Evolutionary conservation across 345 rosid species (phyloP), one percentile per base, ranked within the genome.

Genomic region (Ceriops zippeliana): DNA sequence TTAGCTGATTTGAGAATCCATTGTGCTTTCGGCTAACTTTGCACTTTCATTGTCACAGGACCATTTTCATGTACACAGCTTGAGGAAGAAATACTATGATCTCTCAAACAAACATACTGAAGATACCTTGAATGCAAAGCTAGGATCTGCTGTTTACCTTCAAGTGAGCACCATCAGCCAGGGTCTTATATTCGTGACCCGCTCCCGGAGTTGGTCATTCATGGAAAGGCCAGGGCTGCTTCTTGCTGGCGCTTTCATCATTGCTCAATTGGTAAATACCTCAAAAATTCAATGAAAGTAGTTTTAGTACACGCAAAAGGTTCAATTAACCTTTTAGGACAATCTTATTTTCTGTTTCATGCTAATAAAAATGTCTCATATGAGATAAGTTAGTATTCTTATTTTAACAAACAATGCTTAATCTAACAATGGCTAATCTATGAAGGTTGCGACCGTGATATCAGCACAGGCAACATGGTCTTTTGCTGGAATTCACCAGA

Each of bases 91-190:
- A 5, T 32, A 13, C 26, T 66, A 65, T 21, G 30, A 81, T 57
- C 21, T 72, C 17, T 5, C 79, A n/a, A 74, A 78, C 71, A 28
- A 68, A 34, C 26, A 6, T 38, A 70, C 35, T 26, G 46, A 52
- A 17, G 34, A 64, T 4, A 62, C 46, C 42, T 49, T 86, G 54
- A 78, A 84, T 34, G 81, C 62, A 54, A 80, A 72, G 61, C 72
- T 84, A 42, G 81, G 85, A 72, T 88, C 93, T 19, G 90, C 88
- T 28, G 61, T 88, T 9, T 88, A 88, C 78, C 93, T 86, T 69
- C 93, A 88, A 83, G 87, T 88, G 73, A 88, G 93, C 79, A 88
- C 83, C 58, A 88, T 87, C 70, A 92, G 96, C 63, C 98, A 92
- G 78, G 98, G 96, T n/a, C 71, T 92, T 34, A 92, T 92, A 66